Evolutionary conservation across 768 basidiomycete genomes (phyloP).

Genomic region (Baorangia bicolor): DNA sequence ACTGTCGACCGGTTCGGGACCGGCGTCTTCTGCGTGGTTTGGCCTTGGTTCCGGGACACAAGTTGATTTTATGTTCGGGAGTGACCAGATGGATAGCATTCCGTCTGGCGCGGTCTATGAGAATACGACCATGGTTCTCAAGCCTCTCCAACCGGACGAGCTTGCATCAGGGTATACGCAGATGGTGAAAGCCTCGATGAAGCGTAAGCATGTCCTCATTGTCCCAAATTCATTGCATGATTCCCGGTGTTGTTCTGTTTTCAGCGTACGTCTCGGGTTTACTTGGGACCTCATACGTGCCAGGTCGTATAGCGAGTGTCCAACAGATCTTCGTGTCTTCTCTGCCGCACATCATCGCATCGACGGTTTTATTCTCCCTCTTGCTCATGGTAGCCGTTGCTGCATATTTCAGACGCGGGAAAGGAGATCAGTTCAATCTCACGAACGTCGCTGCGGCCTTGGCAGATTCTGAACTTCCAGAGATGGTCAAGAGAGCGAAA

Average conservation of each 20-base stretch:
- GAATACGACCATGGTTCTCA: constrained; percentile 1
- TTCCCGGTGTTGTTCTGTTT: background rate
- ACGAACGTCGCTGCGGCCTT: constrained; percentile 12
- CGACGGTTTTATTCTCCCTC: background rate
- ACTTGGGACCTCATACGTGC: constrained; percentile 14
- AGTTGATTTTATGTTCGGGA: constrained; percentile 9
- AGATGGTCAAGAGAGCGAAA: constrained; percentile 2
- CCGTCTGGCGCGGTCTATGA: background rate
- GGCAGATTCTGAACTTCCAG: constrained; percentile 8
- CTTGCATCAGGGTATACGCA: constrained; percentile 8
- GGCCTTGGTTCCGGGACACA: constrained; percentile 16
- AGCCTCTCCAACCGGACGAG: constrained; percentile 4
- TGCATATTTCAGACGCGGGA: constrained; percentile 10
- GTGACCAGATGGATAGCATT: constrained; percentile 1
- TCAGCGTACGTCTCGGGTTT: constrained; percentile 13
- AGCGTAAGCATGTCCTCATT: constrained; percentile 7
- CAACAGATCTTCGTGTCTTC: constrained; percentile 14
- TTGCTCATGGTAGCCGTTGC: constrained; percentile 2
- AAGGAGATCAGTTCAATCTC: constrained; percentile 13
- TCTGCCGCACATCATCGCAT: constrained; percentile 11
- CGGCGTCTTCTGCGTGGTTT: background rate
- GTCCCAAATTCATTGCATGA: background rate
- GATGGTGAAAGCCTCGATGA: constrained; percentile 16
- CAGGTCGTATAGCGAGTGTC: constrained; percentile 12
- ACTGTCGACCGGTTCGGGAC: constrained; percentile 10